Evolutionary conservation across 2,329 filamentous ascomycete species (phyloP).

Genomic region (Alternaria sp.): DNA sequence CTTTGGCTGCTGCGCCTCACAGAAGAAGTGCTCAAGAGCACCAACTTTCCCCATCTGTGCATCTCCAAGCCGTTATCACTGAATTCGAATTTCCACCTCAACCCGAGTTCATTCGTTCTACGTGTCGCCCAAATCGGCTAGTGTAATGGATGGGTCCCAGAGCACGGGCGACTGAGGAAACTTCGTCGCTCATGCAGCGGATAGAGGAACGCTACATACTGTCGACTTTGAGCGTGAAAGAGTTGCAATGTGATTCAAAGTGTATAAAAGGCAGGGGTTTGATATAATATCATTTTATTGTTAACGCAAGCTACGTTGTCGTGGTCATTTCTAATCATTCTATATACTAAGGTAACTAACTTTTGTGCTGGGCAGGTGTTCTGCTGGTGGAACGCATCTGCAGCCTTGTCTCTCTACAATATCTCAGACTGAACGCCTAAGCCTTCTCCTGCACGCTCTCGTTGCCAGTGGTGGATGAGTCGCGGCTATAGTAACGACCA

Average conservation of each 20-base stretch:
- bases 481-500: slow-evolving; percentile 23
- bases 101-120: not conserved
- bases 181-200: no score
- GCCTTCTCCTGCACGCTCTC: slow-evolving; percentile 9
- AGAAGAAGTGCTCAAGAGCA: fast-evolving
- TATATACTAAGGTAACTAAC: slow-evolving; percentile 2
- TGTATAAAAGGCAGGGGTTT: not conserved
- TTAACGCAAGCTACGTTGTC: not conserved
- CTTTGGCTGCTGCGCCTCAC: not conserved
- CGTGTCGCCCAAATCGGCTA: not conserved
- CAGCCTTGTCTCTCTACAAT: not conserved
- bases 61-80: not conserved
- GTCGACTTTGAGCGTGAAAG: not conserved
- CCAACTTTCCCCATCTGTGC: not conserved
- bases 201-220: not conserved
- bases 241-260: not conserved
- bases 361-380: slow-evolving; percentile 1
- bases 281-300: not conserved
- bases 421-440: not conserved
- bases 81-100: not conserved
- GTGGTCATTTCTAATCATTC: not conserved
- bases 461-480: not conserved
- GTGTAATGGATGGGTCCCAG: not conserved
- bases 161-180: not conserved
- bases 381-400: not conserved